Percentiles rank a stretch among this genome's conserved stretches.
These are phyloP conservation scores for Luvunga scandens DNA, from an alignment of 345 rosid species.

Conservation along the genomic window DNA sequence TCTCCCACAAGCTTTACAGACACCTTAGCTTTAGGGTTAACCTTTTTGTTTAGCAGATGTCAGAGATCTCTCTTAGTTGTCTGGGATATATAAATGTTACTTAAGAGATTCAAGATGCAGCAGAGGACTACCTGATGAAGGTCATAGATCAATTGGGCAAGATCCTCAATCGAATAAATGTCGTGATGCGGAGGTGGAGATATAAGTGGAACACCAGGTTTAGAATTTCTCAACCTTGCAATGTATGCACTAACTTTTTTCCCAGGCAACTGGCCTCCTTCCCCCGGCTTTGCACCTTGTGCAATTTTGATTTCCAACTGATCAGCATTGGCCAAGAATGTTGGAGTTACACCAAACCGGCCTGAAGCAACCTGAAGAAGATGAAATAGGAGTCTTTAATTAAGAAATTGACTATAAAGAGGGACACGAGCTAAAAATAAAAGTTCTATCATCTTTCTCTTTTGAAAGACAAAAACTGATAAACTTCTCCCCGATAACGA, in stretches of 20 bases:
- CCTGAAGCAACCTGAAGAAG: slow-evolving; percentile 93
- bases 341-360: slow-evolving; percentile 98
- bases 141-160: slow-evolving; percentile 96
- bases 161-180: slow-evolving; percentile 96
- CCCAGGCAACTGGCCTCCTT: slow-evolving; percentile 98
- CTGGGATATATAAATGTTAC: not conserved
- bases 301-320: slow-evolving; percentile 98
- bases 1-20: slow-evolving; percentile 97
- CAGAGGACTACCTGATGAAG: slow-evolving; percentile 80
- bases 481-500: not conserved
- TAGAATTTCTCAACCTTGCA: slow-evolving; percentile 91
- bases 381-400: slow-evolving; percentile 12
- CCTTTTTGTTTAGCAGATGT: slow-evolving; percentile 40
- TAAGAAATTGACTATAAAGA: not conserved
- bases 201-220: slow-evolving; percentile 99
- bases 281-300: slow-evolving; percentile 99
- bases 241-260: slow-evolving; percentile 99
- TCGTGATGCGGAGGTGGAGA: slow-evolving; percentile 99
- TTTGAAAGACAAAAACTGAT: not conserved
- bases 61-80: slow-evolving; percentile 8
- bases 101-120: slow-evolving; percentile 15
- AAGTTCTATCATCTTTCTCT: not conserved
- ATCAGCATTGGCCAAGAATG: slow-evolving; percentile 92
- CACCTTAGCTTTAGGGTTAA: slow-evolving; percentile 95
- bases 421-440: slow-evolving; percentile 1